phyloP scores from a whole-genome alignment of 164 flowering plant genomes.

The Platanus orientalis region DNA sequence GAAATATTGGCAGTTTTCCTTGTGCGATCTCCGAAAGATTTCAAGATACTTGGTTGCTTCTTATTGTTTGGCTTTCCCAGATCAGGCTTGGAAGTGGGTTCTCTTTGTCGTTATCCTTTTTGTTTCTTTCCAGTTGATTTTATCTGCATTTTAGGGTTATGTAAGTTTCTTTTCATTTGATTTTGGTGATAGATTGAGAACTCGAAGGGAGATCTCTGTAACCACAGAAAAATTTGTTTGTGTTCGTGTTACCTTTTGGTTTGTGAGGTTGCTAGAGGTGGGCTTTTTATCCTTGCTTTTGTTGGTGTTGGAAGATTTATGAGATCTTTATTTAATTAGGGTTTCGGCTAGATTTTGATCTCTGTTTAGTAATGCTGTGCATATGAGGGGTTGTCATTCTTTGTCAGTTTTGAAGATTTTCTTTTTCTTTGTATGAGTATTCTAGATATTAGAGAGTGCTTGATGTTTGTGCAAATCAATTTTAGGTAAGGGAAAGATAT shows the following conservation, averaged over 20 bases:
- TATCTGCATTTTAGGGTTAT: slow-evolving; percentile 1
- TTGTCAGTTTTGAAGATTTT: slow-evolving; percentile 6
- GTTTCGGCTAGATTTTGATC: slow-evolving; percentile 4
- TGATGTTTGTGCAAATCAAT: slow-evolving; percentile 1
- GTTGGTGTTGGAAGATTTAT: slow-evolving; percentile 4
- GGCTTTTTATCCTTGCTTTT: slow-evolving; percentile 7
- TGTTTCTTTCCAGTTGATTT: slow-evolving; percentile 3
- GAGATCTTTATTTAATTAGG: slow-evolving; percentile 6
- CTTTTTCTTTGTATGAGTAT: neutral
- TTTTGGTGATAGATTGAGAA: slow-evolving; percentile 8
- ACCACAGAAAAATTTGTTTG: neutral
- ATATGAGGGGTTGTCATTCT: slow-evolving; percentile 6
- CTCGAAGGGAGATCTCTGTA: neutral
- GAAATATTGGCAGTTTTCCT: slow-evolving; percentile 19
- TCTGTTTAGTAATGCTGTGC: neutral
- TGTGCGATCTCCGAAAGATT: slow-evolving; percentile 19
- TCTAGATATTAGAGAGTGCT: neutral
- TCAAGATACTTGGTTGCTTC: slow-evolving; percentile 11
- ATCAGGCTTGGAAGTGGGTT: slow-evolving; percentile 23
- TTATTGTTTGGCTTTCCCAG: slow-evolving; percentile 8
- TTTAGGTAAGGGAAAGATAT: neutral
- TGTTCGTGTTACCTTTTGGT: neutral
- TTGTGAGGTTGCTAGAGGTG: slow-evolving; percentile 9
- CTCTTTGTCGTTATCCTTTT: slow-evolving; percentile 6
- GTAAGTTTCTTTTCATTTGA: neutral